Base-by-base conservation (phyloP, 2,329 filamentous ascomycete species). In the Ceratocystiopsis minuta region DNA sequence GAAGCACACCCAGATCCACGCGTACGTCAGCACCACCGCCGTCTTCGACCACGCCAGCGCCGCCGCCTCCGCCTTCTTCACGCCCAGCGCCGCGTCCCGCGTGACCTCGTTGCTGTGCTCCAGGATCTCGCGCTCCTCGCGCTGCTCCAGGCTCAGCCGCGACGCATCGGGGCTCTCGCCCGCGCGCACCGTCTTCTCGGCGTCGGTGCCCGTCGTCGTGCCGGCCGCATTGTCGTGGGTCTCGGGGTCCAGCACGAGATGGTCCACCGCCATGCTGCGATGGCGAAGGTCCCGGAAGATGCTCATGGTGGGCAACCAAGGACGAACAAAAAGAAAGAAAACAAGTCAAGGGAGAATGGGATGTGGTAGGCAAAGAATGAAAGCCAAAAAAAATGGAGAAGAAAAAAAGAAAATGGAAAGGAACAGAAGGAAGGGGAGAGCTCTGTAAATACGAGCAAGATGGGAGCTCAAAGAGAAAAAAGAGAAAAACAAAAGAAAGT, bases 61-160 rank as follows among this genome's bases (percentile, higher is more conserved):
- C 10, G 61, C 59, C 14, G 65, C 66, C 50, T 68, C 62, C n/a
- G 68, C 60, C 40, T 62, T 62, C 44, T 62, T 59, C 16, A 69
- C 64, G 53, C 66, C 66, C 10, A 55, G 54, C 51, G 67, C 64
- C 10, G 56, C 56, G 39, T 53, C 45, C 11, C 16, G 9, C 12
- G 48, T 50, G 6, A 50, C 28, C 12, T 31, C 4, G 36, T 43
- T 13, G 40, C 38, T 45, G 38, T 50, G 14, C 17, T 18, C 15
- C 14, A 38, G 3, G 28, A 50, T 36, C 39, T 50, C 48, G 16
- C 40, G 36, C 39, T 50, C 48, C 41, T 50, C 41, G 37, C 41
- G 45, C 31, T 37, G 42, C 36, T 45, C 47, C 6, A 47, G 42
- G 28, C 45, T 47, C 18, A 47, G 42, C n/a, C 39, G 46, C 20